These are phyloP conservation scores for Geotrichum histeridarum DNA, from an alignment of 1,139 yeast genomes.

Conservation along the genomic window DNA sequence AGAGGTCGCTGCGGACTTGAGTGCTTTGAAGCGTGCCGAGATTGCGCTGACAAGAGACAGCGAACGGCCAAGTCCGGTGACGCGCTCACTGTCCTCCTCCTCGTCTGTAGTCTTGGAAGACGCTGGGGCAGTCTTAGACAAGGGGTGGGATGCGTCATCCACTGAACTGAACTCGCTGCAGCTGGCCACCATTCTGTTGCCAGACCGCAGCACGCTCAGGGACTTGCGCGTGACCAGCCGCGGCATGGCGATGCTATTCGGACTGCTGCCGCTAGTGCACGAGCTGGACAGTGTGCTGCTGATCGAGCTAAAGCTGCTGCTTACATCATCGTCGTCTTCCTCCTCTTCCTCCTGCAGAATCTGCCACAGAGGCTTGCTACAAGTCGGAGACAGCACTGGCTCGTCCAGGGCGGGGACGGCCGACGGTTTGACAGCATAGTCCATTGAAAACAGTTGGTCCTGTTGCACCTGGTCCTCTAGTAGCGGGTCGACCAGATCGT, in stretches of 20 bases:
- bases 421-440: background rate
- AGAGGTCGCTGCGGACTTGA: constrained; percentile 28
- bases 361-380: background rate
- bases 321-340: background rate
- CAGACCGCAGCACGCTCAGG: background rate
- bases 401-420: background rate
- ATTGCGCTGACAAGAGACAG: constrained; percentile 24
- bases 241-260: background rate
- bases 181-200: background rate
- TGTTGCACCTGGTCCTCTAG: background rate
- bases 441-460: constrained; percentile 2
- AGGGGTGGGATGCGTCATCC: constrained; percentile 1
- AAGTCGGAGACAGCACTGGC: too few relatives aligned
- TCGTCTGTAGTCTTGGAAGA: background rate
- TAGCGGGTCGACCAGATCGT: background rate
- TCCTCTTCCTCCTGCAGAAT: constrained; percentile 1
- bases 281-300: background rate
- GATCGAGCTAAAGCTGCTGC: background rate
- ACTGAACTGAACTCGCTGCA: background rate
- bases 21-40: constrained; percentile 30
- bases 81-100: background rate
- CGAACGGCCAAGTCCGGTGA: background rate
- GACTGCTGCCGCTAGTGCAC: background rate
- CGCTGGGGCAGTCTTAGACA: background rate
- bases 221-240: background rate